Percentiles rank a stretch among this genome's conserved stretches.
phyloP scores from a whole-genome alignment of 116 monocot species.

The Zostera marina region DNA sequence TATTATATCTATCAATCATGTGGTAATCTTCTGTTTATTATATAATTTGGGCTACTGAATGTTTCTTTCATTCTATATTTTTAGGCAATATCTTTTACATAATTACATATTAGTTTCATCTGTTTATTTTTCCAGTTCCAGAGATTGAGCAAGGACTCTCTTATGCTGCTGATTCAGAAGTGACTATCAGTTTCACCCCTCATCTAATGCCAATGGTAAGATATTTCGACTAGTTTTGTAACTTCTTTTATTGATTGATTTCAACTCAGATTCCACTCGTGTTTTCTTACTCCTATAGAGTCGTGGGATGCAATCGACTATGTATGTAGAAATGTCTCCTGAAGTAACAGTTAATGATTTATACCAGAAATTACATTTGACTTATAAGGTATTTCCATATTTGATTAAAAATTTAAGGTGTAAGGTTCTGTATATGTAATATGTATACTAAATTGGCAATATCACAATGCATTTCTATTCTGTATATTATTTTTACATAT shows the following conservation, averaged over 20 bases:
- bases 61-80: neutral
- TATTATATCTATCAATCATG: neutral
- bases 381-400: slow-evolving; percentile 43
- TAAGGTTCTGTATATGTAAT: too few relatives aligned
- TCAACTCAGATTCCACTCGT: neutral
- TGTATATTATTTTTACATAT: too few relatives aligned
- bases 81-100: neutral
- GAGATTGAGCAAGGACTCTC: slow-evolving; percentile 96
- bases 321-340: slow-evolving; percentile 69
- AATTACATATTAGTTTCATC: too few relatives aligned
- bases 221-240: neutral
- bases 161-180: slow-evolving; percentile 62
- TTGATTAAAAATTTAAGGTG: neutral
- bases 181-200: slow-evolving; percentile 91
- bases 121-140: slow-evolving; percentile 41
- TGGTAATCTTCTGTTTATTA: neutral
- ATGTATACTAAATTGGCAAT: too few relatives aligned
- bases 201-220: slow-evolving; percentile 92
- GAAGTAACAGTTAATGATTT: slow-evolving; percentile 67
- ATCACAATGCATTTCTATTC: too few relatives aligned
- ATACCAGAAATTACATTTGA: slow-evolving; percentile 26
- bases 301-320: slow-evolving; percentile 97
- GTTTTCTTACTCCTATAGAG: slow-evolving; percentile 18
- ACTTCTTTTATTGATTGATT: neutral
- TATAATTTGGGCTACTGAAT: neutral